A percentile compares a stretch with the other conserved stretches of the same genome.
Evolutionary conservation across 1,139 yeast species (phyloP).

Genomic region (Taiozyma sp.): DNA sequence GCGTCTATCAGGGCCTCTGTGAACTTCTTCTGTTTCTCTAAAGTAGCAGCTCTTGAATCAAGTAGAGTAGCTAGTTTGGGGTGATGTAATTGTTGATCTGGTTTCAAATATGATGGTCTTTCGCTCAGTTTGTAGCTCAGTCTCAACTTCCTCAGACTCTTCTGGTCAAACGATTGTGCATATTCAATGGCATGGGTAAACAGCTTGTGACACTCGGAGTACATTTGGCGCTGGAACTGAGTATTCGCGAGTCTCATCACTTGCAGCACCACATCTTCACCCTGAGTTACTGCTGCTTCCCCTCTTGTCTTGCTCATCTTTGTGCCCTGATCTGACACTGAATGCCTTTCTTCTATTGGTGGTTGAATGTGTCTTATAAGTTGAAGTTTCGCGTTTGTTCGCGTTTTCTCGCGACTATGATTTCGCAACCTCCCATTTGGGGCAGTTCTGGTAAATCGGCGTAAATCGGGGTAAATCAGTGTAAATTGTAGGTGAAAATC

Average conservation of each 20-base stretch:
- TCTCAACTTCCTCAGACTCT: constrained; percentile 7
- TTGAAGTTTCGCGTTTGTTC: not conserved
- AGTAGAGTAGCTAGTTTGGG: constrained; percentile 29
- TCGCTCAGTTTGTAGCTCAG: constrained; percentile 8
- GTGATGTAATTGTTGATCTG: constrained; percentile 19
- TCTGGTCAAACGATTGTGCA: constrained; percentile 14
- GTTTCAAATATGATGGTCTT: constrained; percentile 11
- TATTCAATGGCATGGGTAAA: constrained; percentile 17
- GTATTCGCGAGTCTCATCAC: constrained; percentile 15
- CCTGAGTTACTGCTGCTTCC: not conserved
- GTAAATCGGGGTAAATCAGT: not conserved
- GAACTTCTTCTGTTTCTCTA: constrained; percentile 41
- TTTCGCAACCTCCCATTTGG: not conserved
- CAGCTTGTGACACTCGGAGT: constrained; percentile 1
- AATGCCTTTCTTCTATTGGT: too few relatives aligned
- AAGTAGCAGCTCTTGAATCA: constrained; percentile 51
- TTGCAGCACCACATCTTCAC: constrained; percentile 1
- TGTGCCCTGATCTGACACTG: not conserved
- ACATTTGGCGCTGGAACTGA: constrained; percentile 12
- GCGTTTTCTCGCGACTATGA: not conserved
- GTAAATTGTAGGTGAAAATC: not conserved
- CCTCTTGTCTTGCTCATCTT: not conserved
- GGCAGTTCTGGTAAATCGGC: not conserved
- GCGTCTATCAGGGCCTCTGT: constrained; percentile 43
- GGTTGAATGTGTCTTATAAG: not conserved